Conservation (phyloP, 768 basidiomycete genomes). For the Boletus pseudopeckii region DNA sequence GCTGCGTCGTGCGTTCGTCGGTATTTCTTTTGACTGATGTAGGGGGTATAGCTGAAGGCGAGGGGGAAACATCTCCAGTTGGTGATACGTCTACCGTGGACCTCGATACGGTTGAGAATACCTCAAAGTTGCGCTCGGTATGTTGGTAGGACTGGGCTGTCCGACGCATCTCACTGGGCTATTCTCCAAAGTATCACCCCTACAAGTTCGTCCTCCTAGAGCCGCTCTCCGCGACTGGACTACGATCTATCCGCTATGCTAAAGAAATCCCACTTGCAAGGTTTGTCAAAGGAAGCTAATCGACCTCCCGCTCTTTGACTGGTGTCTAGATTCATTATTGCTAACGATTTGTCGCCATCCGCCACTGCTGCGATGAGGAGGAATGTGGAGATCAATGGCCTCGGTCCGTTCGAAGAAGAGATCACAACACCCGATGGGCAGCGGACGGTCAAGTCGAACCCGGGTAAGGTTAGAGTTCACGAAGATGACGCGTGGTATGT, state of each 20-base stretch:
- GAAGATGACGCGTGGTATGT: slow-evolving; percentile 92
- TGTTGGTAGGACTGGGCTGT: slow-evolving; percentile 4
- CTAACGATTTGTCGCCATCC: slow-evolving; percentile 85
- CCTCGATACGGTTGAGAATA: background rate
- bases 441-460: slow-evolving; percentile 11
- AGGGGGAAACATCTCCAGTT: background rate
- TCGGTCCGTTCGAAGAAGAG: slow-evolving; percentile 40
- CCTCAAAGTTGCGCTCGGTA: slow-evolving; percentile 22
- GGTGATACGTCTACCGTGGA: background rate
- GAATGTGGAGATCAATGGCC: slow-evolving; percentile 80
- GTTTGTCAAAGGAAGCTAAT: slow-evolving; percentile 42
- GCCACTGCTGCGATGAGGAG: slow-evolving; percentile 83
- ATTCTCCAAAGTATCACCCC: slow-evolving; percentile 43
- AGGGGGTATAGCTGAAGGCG: background rate
- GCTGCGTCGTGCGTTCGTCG: background rate
- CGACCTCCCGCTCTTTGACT: slow-evolving; percentile 7
- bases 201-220: slow-evolving; percentile 81
- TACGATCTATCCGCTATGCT: slow-evolving; percentile 94
- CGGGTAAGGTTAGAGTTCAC: slow-evolving; percentile 71
- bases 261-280: slow-evolving; percentile 92
- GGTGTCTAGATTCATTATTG: slow-evolving; percentile 82
- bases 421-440: slow-evolving; percentile 10
- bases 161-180: slow-evolving; percentile 1
- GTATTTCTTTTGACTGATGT: slow-evolving; percentile 1
- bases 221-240: slow-evolving; percentile 92